Evolutionary conservation across 352 stramenopile genomes (phyloP).

Genomic region (Globisporangium mamillatum): DNA sequence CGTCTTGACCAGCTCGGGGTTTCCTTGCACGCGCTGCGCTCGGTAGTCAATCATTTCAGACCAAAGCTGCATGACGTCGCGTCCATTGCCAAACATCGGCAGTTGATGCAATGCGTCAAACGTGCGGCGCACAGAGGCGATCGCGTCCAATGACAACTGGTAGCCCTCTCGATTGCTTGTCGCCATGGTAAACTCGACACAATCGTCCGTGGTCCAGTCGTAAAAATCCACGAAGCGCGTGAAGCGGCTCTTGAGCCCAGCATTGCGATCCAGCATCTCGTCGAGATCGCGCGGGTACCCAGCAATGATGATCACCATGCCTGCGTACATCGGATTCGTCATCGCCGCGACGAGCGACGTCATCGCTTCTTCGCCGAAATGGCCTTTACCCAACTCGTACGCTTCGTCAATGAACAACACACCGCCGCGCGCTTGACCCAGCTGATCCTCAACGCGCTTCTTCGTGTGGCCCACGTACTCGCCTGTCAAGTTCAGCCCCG

Average conservation of each 20-base stretch:
- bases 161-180: slow-evolving; percentile 46
- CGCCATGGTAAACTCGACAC: slow-evolving; percentile 54
- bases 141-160: slow-evolving; percentile 24
- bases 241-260: slow-evolving; percentile 90
- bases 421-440: slow-evolving; percentile 87
- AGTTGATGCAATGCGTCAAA: slow-evolving; percentile 44
- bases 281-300: slow-evolving; percentile 89
- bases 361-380: slow-evolving; percentile 85
- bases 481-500: slow-evolving; percentile 84
- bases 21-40: slow-evolving; percentile 48
- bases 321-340: slow-evolving; percentile 77
- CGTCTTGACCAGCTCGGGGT: slow-evolving; percentile 42
- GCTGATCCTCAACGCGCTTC: slow-evolving; percentile 82
- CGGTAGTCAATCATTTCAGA: slow-evolving; percentile 60
- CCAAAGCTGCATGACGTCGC: slow-evolving; percentile 68
- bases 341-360: slow-evolving; percentile 89
- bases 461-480: slow-evolving; percentile 89
- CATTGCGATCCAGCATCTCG: slow-evolving; percentile 86
- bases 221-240: slow-evolving; percentile 87
- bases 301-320: slow-evolving; percentile 89
- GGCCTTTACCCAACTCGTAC: slow-evolving; percentile 86
- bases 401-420: slow-evolving; percentile 94
- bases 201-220: slow-evolving; percentile 85
- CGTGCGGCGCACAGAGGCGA: slow-evolving; percentile 24
- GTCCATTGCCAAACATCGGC: slow-evolving; percentile 70